phyloP scores from a whole-genome alignment of 176 grass and related monocot species.

The Aechmea fasciata region DNA sequence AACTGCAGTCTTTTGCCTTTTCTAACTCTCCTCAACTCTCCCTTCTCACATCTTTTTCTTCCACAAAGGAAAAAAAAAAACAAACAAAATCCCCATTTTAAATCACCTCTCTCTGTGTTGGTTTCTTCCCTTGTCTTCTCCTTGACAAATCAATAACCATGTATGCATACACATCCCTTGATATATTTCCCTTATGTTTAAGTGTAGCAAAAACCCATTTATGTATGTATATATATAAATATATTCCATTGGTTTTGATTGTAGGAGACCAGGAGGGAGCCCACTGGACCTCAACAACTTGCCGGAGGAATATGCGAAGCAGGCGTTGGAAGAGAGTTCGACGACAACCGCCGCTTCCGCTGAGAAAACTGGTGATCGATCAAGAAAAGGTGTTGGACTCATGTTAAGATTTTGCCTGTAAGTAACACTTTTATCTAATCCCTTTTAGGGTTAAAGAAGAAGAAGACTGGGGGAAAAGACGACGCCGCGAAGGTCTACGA shows the following conservation, averaged over 20 bases:
- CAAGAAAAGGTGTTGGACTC: neutral
- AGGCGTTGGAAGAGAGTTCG: constrained; percentile 71
- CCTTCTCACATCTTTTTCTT: constrained; percentile 13
- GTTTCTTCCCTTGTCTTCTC: constrained; percentile 26
- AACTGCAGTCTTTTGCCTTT: constrained; percentile 62
- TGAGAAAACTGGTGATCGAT: constrained; percentile 49
- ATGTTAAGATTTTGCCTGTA: constrained; percentile 3
- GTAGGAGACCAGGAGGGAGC: constrained; percentile 77
- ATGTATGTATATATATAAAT: neutral
- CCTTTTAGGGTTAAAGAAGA: constrained; percentile 69
- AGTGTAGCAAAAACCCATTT: neutral
- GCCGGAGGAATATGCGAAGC: constrained; percentile 86
- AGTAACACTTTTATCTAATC: neutral
- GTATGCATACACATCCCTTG: neutral
- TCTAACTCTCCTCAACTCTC: constrained; percentile 16
- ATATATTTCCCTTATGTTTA: neutral
- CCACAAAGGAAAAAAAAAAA: neutral
- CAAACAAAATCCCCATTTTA: neutral
- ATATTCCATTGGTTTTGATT: constrained; percentile 5
- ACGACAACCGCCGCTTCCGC: constrained; percentile 70
- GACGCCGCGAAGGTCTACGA: constrained; percentile 74
- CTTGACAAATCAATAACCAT: constrained; percentile 23
- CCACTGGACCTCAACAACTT: constrained; percentile 90
- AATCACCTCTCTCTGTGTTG: constrained; percentile 30
- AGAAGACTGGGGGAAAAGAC: constrained; percentile 57